Base-by-base conservation (phyloP, 768 basidiomycete genomes). In the Tricholomella constricta region DNA sequence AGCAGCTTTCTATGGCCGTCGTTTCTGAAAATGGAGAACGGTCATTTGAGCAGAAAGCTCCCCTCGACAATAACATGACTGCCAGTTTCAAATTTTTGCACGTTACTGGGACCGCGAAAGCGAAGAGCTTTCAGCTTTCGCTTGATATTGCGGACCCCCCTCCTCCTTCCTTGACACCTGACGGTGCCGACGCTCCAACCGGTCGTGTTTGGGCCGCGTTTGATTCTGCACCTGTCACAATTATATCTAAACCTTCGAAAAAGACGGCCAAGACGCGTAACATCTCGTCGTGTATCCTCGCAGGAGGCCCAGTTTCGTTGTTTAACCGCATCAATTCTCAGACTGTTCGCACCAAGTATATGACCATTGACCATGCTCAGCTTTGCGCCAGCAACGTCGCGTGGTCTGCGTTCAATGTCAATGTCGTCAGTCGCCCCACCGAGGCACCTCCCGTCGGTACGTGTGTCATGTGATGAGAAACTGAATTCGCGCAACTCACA, bases 321-420 rank as follows among this genome's bases (percentile, higher is more conserved):
- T 96, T 94, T 80, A 94, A 94, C 69, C 88, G 94, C 64, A 93
- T 98, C 79, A 94, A 96, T 72, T 91, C 91, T 12, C 94, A 98
- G 73, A 94, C 94, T 34, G 94, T 96, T 54, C 88, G 94, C 65
- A 97, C 94, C 52, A 96, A 96, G 76, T 98, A 95, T 71, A 94
- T 98, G 91, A 91, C 90, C 49, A 87, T 95, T 67, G 92, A 95
- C 61, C 83, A 85, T 61, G 84, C 81, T 46, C 84, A 86, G 64
- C 74, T 93, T 52, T 89, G 88, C 72, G 91, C 93, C n/a, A 92
- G 89, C 69, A 94, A 93, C 66, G 77, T 90, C 58, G 81, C 88
- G 41, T 96, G 94, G 94, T 92, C 92, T 51, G 93, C 94, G 31
- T 95, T 96, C 76, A 92, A 88, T 65, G 90, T 96, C 64, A 92